These are phyloP conservation scores for Nyctanthes arbortristis DNA, from an alignment of 257 asterid genomes.

Conservation along the genomic window DNA sequence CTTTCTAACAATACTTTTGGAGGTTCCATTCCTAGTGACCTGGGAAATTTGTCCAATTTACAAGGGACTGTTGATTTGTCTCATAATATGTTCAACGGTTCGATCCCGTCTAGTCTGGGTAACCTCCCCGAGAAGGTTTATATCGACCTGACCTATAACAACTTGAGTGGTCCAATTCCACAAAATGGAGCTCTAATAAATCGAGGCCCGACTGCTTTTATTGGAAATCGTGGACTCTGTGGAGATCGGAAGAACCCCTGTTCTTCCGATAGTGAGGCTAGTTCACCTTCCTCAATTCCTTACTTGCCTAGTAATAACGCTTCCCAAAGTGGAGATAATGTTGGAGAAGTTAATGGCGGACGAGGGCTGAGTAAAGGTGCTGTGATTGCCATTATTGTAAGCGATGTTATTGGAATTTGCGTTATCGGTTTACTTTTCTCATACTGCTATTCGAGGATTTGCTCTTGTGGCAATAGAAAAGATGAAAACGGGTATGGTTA, in stretches of 20 bases:
- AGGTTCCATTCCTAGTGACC: conserved; percentile 68
- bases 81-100: conserved; percentile 67
- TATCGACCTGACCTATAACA: conserved; percentile 76
- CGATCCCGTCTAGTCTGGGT: conserved; percentile 79
- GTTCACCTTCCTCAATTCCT: conserved; percentile 60
- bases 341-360: conserved; percentile 29
- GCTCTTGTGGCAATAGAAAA: conserved; percentile 46
- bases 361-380: conserved; percentile 61
- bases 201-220: conserved; percentile 94
- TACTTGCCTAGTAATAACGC: conserved; percentile 60
- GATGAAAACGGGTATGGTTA: conserved; percentile 47
- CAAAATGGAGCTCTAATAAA: conserved; percentile 80
- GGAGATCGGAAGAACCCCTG: conserved; percentile 87
- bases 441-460: conserved; percentile 63
- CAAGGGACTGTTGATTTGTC: conserved; percentile 80
- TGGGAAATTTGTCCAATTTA: conserved; percentile 65
- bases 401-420: conserved; percentile 79
- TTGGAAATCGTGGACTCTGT: conserved; percentile 82
- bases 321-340: conserved; percentile 33
- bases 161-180: conserved; percentile 82
- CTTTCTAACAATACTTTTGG: conserved; percentile 58
- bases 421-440: conserved; percentile 70
- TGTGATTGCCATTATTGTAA: conserved; percentile 56
- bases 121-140: conserved; percentile 85
- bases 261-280: conserved; percentile 44